Base-by-base conservation (phyloP, 139 green algal species). In the Picochlorum sp. region DNA sequence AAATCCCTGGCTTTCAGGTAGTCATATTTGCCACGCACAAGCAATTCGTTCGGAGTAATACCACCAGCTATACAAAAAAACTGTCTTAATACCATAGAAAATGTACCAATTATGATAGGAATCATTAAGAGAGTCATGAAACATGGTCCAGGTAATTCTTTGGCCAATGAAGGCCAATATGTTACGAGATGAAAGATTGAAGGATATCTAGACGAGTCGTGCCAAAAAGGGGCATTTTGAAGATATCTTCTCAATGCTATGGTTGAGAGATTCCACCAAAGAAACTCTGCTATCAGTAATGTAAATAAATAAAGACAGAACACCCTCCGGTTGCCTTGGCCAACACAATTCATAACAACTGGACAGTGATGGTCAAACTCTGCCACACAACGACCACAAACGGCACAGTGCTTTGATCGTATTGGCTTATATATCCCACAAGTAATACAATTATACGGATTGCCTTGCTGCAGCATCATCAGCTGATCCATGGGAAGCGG, bases 41-140 rank as follows among this genome's bases (percentile, higher is more conserved):
- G 63, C 25, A 80, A 39, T 72, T 89, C 81, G 33, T 83, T 83
- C 35, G 63, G 68, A n/a, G 81, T 89, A 16, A 89, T 69, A 59
- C 84, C 85, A 37, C 55, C 72, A 16, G 72, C 55, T 3, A 69
- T 65, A 55, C 66, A 72, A 18, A 81, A 62, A 6, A 64, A 22
- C 37, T 59, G 49, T 2, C 81, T 73, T 0, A 3, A 22, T 20
- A 60, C 54, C 24, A 86, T 55, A 25, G 67, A 72, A 1, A 13
- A 31, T 20, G 60, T 71, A 2, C 50, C 50, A 2, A 60, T 3
- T 13, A 67, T 13, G 35, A 79, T 63, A 6, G 60, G 36, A 9
- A 71, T 31, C 32, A 26, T 18, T 12, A 41, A 49, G 18, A 50
- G 16, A 33, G 18, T n/a, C 33, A 55, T 61, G 16, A 37, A 30